Evolutionary conservation across 2,329 filamentous ascomycete species (phyloP).

Genomic region (Colletotrichum lentis): DNA sequence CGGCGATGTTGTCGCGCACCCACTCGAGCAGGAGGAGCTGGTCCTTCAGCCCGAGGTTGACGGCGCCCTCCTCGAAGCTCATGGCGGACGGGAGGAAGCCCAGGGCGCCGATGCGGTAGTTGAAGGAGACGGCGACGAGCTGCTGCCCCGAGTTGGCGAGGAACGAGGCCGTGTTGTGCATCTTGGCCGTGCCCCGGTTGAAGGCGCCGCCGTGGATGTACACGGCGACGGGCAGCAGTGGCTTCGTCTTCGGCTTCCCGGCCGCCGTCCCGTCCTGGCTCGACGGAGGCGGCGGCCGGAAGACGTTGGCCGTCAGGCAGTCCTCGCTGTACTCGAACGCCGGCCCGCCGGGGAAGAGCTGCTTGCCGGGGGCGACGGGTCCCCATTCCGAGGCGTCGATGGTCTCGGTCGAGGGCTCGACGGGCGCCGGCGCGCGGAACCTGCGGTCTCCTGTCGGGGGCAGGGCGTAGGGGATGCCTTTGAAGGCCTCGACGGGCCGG

Average conservation of each 20-base stretch:
- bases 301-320: constrained; percentile 64
- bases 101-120: constrained; percentile 71
- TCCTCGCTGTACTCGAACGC: constrained; percentile 53
- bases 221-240: constrained; percentile 57
- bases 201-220: constrained; percentile 72
- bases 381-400: constrained; percentile 51
- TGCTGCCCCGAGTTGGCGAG: constrained; percentile 63
- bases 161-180: constrained; percentile 69
- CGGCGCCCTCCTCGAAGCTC: constrained; percentile 61
- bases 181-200: constrained; percentile 61
- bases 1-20: constrained; percentile 66
- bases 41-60: constrained; percentile 72
- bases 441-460: constrained; percentile 45
- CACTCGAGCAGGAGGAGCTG: constrained; percentile 68
- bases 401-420: constrained; percentile 41
- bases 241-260: constrained; percentile 31
- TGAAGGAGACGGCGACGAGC: constrained; percentile 67
- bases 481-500: constrained; percentile 57
- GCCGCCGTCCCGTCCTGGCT: too few relatives aligned
- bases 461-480: constrained; percentile 61
- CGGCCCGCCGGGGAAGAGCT: constrained; percentile 41
- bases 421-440: constrained; percentile 54
- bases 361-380: constrained; percentile 49
- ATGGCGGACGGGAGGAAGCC: constrained; percentile 71
- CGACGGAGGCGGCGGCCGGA: too few relatives aligned